phyloP scores from a whole-genome alignment of 148 eudicot species.

The Silene latifolia region DNA sequence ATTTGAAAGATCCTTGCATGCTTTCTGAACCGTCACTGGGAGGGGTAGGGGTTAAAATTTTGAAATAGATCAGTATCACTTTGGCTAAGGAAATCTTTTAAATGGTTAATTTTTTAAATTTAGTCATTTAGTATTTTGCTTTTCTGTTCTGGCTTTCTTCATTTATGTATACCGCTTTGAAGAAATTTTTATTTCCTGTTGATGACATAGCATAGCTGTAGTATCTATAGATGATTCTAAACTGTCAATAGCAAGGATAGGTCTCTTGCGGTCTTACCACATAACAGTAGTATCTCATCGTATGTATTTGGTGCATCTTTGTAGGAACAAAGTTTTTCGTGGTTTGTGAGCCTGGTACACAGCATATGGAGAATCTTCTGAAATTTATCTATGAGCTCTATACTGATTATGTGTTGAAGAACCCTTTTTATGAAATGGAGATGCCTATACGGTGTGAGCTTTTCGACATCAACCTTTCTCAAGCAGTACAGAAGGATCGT shows the following conservation, averaged over 20 bases:
- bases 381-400: constrained; percentile 75
- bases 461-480: constrained; percentile 75
- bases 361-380: constrained; percentile 62
- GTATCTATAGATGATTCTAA: too few relatives aligned
- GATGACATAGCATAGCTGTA: not conserved
- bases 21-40: too few relatives aligned
- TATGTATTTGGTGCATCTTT: constrained; percentile 1
- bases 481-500: constrained; percentile 81
- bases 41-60: too few relatives aligned
- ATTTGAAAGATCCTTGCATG: too few relatives aligned
- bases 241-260: not conserved
- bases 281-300: not conserved
- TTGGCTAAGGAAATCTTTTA: not conserved
- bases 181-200: not conserved
- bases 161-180: not conserved
- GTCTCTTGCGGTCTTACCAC: not conserved
- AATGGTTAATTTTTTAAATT: not conserved
- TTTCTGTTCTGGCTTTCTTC: not conserved
- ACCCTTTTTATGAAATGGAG: constrained; percentile 96
- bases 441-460: constrained; percentile 99
- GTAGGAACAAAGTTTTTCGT: constrained; percentile 87
- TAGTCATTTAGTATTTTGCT: not conserved
- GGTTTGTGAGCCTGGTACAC: constrained; percentile 75
- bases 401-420: constrained; percentile 87
- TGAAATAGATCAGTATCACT: too few relatives aligned